These are phyloP conservation scores for Solanum chacoense DNA, from an alignment of 305 asterid species.

Conservation along the genomic window DNA sequence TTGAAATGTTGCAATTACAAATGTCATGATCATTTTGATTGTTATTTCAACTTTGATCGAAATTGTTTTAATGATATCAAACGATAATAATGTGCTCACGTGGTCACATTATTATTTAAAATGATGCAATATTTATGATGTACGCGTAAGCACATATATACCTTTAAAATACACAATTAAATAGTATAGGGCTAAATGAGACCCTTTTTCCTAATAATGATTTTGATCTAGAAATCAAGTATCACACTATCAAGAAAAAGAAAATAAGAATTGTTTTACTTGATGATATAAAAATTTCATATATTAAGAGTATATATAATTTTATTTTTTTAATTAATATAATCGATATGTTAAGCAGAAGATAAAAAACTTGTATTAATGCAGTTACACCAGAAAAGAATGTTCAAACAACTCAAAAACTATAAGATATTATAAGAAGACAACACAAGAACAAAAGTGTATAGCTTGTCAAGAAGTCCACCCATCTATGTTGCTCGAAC, in stretches of 20 bases:
- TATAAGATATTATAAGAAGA: background rate
- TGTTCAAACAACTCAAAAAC: background rate
- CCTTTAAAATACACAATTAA: too few relatives aligned
- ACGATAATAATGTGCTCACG: too few relatives aligned
- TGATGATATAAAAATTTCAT: background rate
- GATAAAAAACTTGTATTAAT: background rate
- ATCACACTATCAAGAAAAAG: background rate
- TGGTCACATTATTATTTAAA: too few relatives aligned
- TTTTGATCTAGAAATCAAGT: background rate
- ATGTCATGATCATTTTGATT: background rate
- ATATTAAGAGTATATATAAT: background rate
- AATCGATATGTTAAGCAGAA: background rate
- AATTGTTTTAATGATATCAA: too few relatives aligned
- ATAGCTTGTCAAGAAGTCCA: background rate
- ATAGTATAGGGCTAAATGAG: too few relatives aligned
- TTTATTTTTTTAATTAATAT: background rate
- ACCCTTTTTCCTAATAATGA: background rate
- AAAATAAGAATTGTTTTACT: background rate
- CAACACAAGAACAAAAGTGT: background rate
- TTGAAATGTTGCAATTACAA: background rate
- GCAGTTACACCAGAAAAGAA: background rate
- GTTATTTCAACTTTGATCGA: rapidly evolving
- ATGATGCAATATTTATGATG: too few relatives aligned
- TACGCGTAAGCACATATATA: too few relatives aligned
- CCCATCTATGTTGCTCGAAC: background rate